Evolutionary conservation across 768 basidiomycete genomes (phyloP).

Genomic region (Tricholoma saponaceum): DNA sequence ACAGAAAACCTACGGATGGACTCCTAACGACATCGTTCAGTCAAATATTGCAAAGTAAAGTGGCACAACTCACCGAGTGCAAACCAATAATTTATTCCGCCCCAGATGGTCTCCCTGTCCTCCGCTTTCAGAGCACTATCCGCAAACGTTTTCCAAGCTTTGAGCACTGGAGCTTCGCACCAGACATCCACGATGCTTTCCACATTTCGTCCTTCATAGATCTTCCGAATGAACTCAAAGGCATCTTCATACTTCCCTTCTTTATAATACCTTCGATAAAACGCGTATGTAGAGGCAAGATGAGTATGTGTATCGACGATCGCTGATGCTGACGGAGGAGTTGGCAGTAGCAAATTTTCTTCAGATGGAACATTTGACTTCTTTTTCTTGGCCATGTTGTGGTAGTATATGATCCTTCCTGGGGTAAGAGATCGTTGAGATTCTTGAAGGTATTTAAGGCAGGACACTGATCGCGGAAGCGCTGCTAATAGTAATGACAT

Average conservation of each 20-base stretch:
- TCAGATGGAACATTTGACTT: constrained; percentile 33
- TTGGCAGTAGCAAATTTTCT: constrained; percentile 33
- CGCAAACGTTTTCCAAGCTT: constrained; percentile 65
- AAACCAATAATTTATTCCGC: constrained; percentile 75
- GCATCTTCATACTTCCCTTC: constrained; percentile 48
- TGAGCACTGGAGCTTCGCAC: constrained; percentile 76
- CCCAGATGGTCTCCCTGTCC: constrained; percentile 52
- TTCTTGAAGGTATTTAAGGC: neutral
- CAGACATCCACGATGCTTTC: constrained; percentile 80
- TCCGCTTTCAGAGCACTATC: constrained; percentile 57
- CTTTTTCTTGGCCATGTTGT: constrained; percentile 22
- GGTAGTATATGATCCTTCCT: neutral
- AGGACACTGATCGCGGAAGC: neutral
- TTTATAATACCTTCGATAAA: constrained; percentile 61
- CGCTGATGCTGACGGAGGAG: constrained; percentile 27
- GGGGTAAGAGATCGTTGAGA: neutral
- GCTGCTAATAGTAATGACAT: neutral
- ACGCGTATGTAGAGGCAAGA: constrained; percentile 65
- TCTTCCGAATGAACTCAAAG: constrained; percentile 62
- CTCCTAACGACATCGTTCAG: constrained; percentile 36
- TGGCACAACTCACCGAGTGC: constrained; percentile 58
- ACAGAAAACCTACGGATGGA: constrained; percentile 57
- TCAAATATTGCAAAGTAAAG: neutral
- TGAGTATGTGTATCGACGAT: constrained; percentile 88
- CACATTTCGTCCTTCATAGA: constrained; percentile 57